Conservation (phyloP, 305 asterid genomes). For the Withania somnifera region DNA sequence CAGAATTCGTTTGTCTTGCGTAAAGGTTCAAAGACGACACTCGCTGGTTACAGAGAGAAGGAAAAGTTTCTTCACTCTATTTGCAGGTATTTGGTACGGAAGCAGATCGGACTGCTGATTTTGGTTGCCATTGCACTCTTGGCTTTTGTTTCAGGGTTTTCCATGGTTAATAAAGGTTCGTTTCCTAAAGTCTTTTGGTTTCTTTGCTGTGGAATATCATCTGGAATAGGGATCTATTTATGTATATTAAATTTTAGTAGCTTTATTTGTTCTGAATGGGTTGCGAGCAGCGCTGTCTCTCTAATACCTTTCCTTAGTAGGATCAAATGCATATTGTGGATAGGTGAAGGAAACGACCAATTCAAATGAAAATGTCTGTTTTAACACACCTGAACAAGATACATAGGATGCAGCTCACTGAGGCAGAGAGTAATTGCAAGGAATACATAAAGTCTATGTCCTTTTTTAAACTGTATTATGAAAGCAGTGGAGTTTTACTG, state of each 20-base stretch:
- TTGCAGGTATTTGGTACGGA: conserved; percentile 55
- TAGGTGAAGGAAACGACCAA: background rate
- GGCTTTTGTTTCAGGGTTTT: conserved; percentile 57
- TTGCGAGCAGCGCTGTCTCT: background rate
- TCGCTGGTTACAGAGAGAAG: conserved; percentile 56
- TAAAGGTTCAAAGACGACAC: conserved; percentile 53
- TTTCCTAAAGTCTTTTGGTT: background rate
- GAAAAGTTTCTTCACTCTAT: conserved; percentile 36
- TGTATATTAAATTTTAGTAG: background rate
- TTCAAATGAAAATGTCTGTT: background rate
- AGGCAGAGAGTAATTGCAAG: background rate
- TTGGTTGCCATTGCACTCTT: conserved; percentile 46
- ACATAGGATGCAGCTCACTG: background rate
- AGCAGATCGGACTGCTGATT: conserved; percentile 71
- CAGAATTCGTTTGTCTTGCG: conserved; percentile 37
- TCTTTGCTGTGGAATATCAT: background rate
- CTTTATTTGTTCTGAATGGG: background rate
- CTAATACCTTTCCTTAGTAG: background rate
- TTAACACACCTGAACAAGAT: background rate
- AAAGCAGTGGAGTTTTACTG: background rate
- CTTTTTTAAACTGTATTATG: background rate
- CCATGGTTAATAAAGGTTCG: conserved; percentile 58
- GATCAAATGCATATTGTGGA: background rate
- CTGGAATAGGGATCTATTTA: background rate
- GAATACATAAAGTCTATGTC: background rate